Conservation (phyloP, 805 yeast species). For the Candida maris region DNA sequence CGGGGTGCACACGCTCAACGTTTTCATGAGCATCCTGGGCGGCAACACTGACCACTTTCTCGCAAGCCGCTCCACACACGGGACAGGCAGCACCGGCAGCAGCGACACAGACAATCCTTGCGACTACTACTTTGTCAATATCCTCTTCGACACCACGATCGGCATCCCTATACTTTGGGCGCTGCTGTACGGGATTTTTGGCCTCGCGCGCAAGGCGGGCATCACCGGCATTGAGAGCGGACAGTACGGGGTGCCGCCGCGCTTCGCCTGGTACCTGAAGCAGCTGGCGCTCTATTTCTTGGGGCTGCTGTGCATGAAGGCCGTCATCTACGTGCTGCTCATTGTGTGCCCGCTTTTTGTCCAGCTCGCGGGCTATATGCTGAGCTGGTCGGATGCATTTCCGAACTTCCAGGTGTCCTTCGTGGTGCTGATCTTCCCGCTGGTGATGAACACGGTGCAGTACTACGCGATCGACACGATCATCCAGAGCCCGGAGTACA, state of each 20-base stretch:
- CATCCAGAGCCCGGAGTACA: conserved; percentile 52
- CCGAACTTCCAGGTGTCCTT: conserved; percentile 82
- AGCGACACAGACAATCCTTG: conserved; percentile 56
- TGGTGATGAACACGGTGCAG: conserved; percentile 70
- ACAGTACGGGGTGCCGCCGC: conserved; percentile 66
- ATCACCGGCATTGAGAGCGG: conserved; percentile 49
- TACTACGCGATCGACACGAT: conserved; percentile 69
- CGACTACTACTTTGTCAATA: conserved; percentile 89
- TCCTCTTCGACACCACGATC: conserved; percentile 86
- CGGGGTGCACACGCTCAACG: conserved; percentile 76
- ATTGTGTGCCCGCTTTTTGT: conserved; percentile 65
- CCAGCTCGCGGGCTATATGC: conserved; percentile 62
- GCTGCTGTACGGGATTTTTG: conserved; percentile 50
- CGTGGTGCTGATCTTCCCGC: conserved; percentile 80
- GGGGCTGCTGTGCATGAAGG: conserved; percentile 58
- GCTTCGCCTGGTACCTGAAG: conserved; percentile 59
- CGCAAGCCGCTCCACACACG: not conserved
- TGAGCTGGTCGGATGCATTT: conserved; percentile 79
- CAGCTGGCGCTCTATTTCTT: conserved; percentile 67
- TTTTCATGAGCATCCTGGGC: conserved; percentile 63
- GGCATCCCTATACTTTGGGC: conserved; percentile 83
- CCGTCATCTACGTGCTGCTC: conserved; percentile 52
- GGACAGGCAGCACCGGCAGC: too few relatives aligned
- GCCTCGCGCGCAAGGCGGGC: conserved; percentile 39
- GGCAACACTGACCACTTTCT: conserved; percentile 22